Base-by-base conservation (phyloP, 805 yeast species). In the Hanseniaspora singularis region DNA sequence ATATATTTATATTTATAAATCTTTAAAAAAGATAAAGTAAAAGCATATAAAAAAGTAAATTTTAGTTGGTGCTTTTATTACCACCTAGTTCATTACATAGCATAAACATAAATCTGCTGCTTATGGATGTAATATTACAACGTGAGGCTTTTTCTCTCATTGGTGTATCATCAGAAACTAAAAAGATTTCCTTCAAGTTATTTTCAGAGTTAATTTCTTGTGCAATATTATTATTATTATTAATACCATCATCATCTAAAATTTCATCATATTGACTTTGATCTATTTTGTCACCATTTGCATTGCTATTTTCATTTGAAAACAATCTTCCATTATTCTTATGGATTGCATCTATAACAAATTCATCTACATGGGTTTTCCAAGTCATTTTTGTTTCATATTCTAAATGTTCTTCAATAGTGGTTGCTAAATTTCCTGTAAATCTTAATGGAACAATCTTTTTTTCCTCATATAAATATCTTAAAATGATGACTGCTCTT, bases 141-240 rank as follows among this genome's bases (percentile, higher is more conserved):
- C 56, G 55, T 26, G 54, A 51, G 6, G 85, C 79, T 52, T 83
- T 73, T 33, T 77, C 60, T 51, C 82, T 66, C 83, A 82, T 77
- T 52, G 77, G 80, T 47, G 77, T 64, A 57, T 83, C 89, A 61
- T 82, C 89, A 1, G 88, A 79, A 31, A 82, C 73, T 41, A 82
- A 62, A 23, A 79, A 69, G 51, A 81, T 76, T 31, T 43, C 40
- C 28, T 20, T 43, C 15, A 19, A 11, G 14, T 40, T 28, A 38
- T 40, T 33, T 20, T 41, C 38, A 23, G 12, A n/a, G n/a, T 19
- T 30, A n/a, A 23, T n/a, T 1, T 27, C 40, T 18, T 22, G 9
- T 28, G 45, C 51, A n/a, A n/a, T n/a, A n/a, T n/a, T n/a, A n/a
- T n/a, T n/a, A n/a, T n/a, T n/a, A n/a, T n/a, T n/a, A n/a, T n/a